Evolutionary conservation across 2,329 filamentous ascomycete genomes (phyloP).

Genomic region (Aspergillus pseudonomiae): DNA sequence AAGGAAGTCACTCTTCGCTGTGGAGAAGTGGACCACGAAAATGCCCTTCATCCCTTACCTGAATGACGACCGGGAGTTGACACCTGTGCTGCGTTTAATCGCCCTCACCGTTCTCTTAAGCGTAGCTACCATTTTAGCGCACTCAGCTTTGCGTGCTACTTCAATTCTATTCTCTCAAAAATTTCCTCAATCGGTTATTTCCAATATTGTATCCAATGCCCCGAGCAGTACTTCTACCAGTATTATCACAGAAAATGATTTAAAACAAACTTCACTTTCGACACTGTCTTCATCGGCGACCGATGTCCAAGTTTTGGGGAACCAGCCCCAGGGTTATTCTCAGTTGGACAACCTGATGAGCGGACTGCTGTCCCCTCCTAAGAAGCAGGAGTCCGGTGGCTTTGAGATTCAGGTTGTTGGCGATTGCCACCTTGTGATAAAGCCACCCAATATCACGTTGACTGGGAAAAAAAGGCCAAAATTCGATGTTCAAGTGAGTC

Average conservation of each 20-base stretch:
- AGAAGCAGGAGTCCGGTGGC: constrained; percentile 34
- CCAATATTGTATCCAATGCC: constrained; percentile 22
- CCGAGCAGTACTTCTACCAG: constrained; percentile 24
- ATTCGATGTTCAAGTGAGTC: constrained; percentile 54
- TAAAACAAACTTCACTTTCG: constrained; percentile 30
- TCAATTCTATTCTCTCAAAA: constrained; percentile 29
- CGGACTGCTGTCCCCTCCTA: constrained; percentile 25
- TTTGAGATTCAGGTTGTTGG: constrained; percentile 60
- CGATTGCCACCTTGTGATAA: constrained; percentile 57
- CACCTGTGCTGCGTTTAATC: constrained; percentile 32
- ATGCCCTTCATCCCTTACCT: constrained; percentile 28
- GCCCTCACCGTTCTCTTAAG: constrained; percentile 31
- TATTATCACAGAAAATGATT: constrained; percentile 21
- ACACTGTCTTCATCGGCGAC: constrained; percentile 23
- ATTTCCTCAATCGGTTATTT: constrained; percentile 27
- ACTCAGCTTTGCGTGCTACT: constrained; percentile 30
- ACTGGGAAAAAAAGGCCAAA: constrained; percentile 49
- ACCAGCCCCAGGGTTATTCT: constrained; percentile 22
- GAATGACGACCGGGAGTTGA: constrained; percentile 24
- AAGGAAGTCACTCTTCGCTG: constrained; percentile 20
- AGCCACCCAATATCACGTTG: constrained; percentile 49
- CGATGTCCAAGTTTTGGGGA: constrained; percentile 22
- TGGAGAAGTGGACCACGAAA: constrained; percentile 30
- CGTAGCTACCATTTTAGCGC: constrained; percentile 35
- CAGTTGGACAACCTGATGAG: constrained; percentile 30